Percentiles rank a stretch among this genome's conserved stretches.
These are phyloP conservation scores for Limonium bicolor DNA, from an alignment of 148 eudicot genomes.

Conservation along the genomic window DNA sequence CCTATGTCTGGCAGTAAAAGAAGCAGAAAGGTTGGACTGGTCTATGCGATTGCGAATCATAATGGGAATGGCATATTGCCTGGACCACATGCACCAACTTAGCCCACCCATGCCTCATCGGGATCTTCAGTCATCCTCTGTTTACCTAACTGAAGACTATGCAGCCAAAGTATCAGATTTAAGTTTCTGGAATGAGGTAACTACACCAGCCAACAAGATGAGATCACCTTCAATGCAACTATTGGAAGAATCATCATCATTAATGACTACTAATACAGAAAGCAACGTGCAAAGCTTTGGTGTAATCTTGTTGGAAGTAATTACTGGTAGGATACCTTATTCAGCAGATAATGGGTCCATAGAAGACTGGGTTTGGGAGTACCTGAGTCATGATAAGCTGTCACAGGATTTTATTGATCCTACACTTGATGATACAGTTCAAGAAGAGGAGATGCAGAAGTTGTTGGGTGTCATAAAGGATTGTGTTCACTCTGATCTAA, in stretches of 20 bases:
- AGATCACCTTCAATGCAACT: conserved; percentile 42
- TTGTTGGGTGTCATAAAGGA: conserved; percentile 30
- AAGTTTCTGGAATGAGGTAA: conserved; percentile 44
- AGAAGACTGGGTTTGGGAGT: conserved; percentile 44
- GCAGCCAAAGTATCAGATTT: conserved; percentile 88
- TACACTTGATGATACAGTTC: conserved; percentile 21
- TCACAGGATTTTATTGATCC: conserved; percentile 54
- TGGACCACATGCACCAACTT: conserved; percentile 73
- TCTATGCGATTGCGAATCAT: conserved; percentile 47
- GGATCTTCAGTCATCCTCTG: conserved; percentile 53
- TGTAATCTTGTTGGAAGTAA: conserved; percentile 50
- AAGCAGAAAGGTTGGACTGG: conserved; percentile 95
- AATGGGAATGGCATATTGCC: conserved; percentile 87
- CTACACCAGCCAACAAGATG: conserved; percentile 31
- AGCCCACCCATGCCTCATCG: conserved; percentile 43
- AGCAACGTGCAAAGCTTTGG: conserved; percentile 71
- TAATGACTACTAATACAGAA: conserved; percentile 22
- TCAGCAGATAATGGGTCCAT: conserved; percentile 25
- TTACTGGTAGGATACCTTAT: conserved; percentile 66
- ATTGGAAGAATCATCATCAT: conserved; percentile 26
- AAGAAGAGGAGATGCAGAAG: conserved; percentile 30
- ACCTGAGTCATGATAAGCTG: conserved; percentile 20
- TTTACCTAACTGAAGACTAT: conserved; percentile 78
- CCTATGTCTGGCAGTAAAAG: conserved; percentile 42
- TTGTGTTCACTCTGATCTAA: conserved; percentile 44